A percentile compares a stretch with the other conserved stretches of the same genome.
Conservation (phyloP, 176 grass and related monocot species). For the Zoysia japonica region DNA sequence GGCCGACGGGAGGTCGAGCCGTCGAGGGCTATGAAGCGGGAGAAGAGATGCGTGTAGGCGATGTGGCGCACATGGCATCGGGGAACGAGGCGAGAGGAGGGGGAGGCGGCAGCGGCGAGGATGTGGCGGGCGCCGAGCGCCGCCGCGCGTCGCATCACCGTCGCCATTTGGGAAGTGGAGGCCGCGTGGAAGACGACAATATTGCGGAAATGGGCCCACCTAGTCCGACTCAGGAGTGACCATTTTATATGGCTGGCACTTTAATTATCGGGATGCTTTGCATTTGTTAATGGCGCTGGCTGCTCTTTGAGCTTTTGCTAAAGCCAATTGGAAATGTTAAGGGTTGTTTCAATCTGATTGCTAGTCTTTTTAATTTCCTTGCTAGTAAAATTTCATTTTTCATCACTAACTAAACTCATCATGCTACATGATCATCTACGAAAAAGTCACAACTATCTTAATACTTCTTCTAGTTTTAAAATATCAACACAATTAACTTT, state of each 20-base stretch:
- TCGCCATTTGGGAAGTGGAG: constrained; percentile 11
- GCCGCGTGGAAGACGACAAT: constrained; percentile 31
- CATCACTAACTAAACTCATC: no score
- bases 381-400: no score
- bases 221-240: background rate
- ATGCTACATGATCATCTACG: no score
- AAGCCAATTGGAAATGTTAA: background rate
- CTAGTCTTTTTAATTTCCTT: no score
- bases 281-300: background rate
- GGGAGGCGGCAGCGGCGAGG: constrained; percentile 24
- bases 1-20: background rate
- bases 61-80: constrained; percentile 42
- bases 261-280: background rate
- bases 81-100: constrained; percentile 11
- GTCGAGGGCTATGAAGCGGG: background rate
- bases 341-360: no score
- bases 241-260: background rate
- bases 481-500: no score
- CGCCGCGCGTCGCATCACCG: constrained; percentile 58
- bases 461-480: no score
- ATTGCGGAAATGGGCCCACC: background rate
- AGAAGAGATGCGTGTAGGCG: background rate
- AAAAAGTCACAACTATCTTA: no score
- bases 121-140: constrained; percentile 62
- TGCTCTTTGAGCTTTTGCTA: background rate